Percentiles rank a stretch among this genome's conserved stretches.
phyloP scores from a whole-genome alignment of 2,329 filamentous ascomycete genomes.

The Diaporthe sp. region DNA sequence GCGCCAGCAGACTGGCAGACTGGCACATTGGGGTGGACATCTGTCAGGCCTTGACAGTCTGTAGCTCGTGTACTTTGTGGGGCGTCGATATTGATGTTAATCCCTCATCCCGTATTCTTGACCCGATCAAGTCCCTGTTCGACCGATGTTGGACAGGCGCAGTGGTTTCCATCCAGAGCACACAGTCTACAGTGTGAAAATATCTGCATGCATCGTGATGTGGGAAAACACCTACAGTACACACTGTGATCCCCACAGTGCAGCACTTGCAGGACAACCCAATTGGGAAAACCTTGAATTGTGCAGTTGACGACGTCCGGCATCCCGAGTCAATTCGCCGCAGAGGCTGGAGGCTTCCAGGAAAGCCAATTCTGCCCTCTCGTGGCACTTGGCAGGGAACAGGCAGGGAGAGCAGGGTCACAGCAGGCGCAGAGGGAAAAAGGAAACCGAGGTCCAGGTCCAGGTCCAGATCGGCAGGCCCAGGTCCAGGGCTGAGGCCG shows the following conservation, averaged over 20 bases:
- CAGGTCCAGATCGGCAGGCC: not conserved
- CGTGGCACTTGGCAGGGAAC: constrained; percentile 18
- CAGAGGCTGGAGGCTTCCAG: not conserved
- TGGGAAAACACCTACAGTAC: not conserved
- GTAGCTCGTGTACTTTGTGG: not conserved
- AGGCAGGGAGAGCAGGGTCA: not conserved
- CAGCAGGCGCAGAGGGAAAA: not conserved
- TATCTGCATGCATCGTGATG: not conserved
- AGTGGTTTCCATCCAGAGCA: not conserved
- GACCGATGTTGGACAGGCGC: not conserved
- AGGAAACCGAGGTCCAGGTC: constrained; percentile 1
- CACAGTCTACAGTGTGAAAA: not conserved
- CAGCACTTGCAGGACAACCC: not conserved
- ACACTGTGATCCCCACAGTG: not conserved
- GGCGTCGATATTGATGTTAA: not conserved
- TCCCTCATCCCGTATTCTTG: not conserved
- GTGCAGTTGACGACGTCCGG: not conserved
- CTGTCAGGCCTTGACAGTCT: not conserved
- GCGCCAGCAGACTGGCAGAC: not conserved
- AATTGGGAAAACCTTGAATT: not conserved
- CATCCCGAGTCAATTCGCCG: constrained; percentile 15
- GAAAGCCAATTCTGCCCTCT: constrained; percentile 19
- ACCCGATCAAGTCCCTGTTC: not conserved
- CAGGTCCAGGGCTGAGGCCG: constrained; percentile 5
- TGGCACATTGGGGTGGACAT: not conserved